phyloP scores from a whole-genome alignment of 768 basidiomycete species.

The Macrolepiota fuliginosa region DNA sequence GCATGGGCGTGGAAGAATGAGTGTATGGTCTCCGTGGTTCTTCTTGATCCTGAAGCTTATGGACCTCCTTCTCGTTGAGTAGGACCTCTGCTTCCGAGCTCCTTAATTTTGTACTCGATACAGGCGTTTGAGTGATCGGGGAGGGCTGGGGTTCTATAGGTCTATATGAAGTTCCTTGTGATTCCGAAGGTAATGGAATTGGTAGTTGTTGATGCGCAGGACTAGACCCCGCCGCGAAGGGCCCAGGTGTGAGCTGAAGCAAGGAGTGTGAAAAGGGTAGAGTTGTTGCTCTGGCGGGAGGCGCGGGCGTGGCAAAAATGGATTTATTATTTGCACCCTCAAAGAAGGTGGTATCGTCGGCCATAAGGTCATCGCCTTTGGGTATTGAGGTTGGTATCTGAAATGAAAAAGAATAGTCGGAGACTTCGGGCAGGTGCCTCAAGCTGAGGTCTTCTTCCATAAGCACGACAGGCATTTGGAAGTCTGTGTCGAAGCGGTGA shows the following conservation, averaged over 20 bases:
- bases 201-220: conserved; percentile 9
- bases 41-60: conserved; percentile 7
- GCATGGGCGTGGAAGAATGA: not conserved
- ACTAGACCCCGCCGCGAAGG: conserved; percentile 13
- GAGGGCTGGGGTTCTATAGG: not conserved
- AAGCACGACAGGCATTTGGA: conserved; percentile 13
- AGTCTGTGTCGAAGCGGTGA: not conserved
- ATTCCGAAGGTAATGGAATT: not conserved
- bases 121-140: conserved; percentile 7
- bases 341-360: conserved; percentile 47
- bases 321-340: conserved; percentile 32
- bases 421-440: conserved; percentile 53
- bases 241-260: conserved; percentile 40
- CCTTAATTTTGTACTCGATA: conserved; percentile 1
- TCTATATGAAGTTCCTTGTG: not conserved
- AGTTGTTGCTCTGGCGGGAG: conserved; percentile 21
- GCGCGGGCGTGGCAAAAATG: conserved; percentile 31
- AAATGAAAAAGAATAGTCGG: conserved; percentile 51
- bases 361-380: conserved; percentile 50
- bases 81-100: not conserved
- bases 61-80: not conserved
- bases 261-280: conserved; percentile 32
- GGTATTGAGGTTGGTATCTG: conserved; percentile 44
- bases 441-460: conserved; percentile 43
- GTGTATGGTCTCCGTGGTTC: not conserved